A percentile compares a stretch with the other conserved stretches of the same genome.
phyloP scores from a whole-genome alignment of 441 rosid species.

The Gossypium aridum region DNA sequence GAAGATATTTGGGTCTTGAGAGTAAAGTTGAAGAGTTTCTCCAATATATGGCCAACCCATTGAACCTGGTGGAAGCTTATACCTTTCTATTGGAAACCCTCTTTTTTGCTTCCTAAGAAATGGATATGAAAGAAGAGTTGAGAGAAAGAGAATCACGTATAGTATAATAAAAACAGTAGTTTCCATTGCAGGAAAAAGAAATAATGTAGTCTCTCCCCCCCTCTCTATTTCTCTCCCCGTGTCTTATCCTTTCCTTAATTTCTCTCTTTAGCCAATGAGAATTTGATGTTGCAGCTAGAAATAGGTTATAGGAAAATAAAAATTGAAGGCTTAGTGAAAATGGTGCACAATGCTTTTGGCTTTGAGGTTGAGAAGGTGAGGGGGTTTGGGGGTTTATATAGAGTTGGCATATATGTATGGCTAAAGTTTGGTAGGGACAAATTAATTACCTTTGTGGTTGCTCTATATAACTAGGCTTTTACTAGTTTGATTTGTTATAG shows the following conservation, averaged over 20 bases:
- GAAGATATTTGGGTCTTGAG: conserved; percentile 76
- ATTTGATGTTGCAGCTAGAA: background rate
- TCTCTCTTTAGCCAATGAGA: background rate
- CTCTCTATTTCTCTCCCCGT: background rate
- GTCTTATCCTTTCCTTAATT: background rate
- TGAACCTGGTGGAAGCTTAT: conserved; percentile 82
- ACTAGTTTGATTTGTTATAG: background rate
- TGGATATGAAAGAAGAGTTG: conserved; percentile 27
- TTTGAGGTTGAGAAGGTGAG: conserved; percentile 1
- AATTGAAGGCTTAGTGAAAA: background rate
- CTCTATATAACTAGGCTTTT: background rate
- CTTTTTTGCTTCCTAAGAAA: conserved; percentile 16
- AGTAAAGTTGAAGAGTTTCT: conserved; percentile 78
- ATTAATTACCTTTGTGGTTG: background rate
- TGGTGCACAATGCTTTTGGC: background rate
- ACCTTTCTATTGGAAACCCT: conserved; percentile 10
- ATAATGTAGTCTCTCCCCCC: background rate
- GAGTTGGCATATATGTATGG: background rate
- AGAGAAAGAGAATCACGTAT: conserved; percentile 29
- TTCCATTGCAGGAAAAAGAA: conserved; percentile 28
- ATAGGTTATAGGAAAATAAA: background rate
- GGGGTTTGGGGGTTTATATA: conserved; percentile 26
- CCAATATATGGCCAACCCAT: conserved; percentile 89
- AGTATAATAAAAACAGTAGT: conserved; percentile 10
- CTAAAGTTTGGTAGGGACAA: conserved; percentile 2